A percentile compares a stretch with the other conserved stretches of the same genome.
phyloP scores from a whole-genome alignment of 1,284 basidiomycete genomes.

The Xerocomus tenax region DNA sequence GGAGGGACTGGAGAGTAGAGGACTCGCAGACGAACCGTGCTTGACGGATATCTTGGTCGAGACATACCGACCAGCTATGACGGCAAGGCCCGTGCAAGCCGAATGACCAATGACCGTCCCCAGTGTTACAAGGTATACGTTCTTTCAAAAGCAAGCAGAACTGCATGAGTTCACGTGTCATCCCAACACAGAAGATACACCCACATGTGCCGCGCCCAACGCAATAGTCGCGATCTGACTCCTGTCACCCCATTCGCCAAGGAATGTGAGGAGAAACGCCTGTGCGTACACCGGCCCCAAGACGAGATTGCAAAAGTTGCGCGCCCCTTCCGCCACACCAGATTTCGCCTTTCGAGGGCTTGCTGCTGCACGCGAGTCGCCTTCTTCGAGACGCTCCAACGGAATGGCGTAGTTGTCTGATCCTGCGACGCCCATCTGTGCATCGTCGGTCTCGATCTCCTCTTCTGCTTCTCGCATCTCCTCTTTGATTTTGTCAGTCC shows the following conservation, averaged over 20 bases:
- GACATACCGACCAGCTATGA: conserved; percentile 83
- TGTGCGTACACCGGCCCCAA: conserved; percentile 93
- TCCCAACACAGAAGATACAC: conserved; percentile 22
- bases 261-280: conserved; percentile 89
- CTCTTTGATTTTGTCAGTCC: conserved; percentile 76
- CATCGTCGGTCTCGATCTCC: conserved; percentile 72
- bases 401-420: conserved; percentile 42
- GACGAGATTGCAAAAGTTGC: conserved; percentile 77
- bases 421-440: conserved; percentile 30
- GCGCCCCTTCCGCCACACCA: conserved; percentile 48
- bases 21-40: conserved; percentile 58
- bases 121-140: conserved; percentile 70
- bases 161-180: conserved; percentile 2
- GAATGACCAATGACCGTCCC: conserved; percentile 89
- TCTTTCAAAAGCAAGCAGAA: conserved; percentile 30
- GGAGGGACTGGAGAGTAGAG: neutral
- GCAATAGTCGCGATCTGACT: conserved; percentile 98
- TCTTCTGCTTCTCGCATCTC: conserved; percentile 90
- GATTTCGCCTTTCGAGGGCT: conserved; percentile 9
- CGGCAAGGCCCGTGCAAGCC: conserved; percentile 82
- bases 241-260: conserved; percentile 97
- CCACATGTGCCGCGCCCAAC: conserved; percentile 88
- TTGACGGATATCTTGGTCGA: conserved; percentile 93
- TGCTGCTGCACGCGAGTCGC: conserved; percentile 27
- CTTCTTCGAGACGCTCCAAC: conserved; percentile 58